Base-by-base conservation (phyloP, 495 filamentous ascomycete genomes). In the Penicillium turbatum region DNA sequence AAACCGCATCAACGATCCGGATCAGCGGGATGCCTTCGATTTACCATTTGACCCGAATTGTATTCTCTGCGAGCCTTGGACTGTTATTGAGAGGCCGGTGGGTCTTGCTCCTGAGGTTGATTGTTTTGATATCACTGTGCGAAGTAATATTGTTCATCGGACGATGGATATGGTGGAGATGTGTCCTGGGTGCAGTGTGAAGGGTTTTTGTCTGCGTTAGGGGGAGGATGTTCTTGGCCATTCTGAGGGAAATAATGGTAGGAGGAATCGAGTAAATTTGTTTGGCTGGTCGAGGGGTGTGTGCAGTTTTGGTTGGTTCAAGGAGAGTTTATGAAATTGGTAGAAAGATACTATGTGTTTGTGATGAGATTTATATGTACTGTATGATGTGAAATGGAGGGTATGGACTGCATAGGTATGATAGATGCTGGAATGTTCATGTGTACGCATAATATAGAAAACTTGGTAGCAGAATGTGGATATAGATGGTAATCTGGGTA, bases 111-210 rank as follows among this genome's bases (percentile, higher is more conserved):
- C 30, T 3, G 50, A 45, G 15, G n/a, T 3, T 19, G 10, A 27
- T 19, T 13, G 6, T 13, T 12, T 4, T 7, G 12, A 9, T 13
- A 17, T 2, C 0, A 84, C 31, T 27, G 15, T 26, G 65, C 80
- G 78, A 63, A 76, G 74, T 27, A 84, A 95, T 41, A 73, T 79
- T 19, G 75, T 92, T 2, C 71, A 66, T 2, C 52, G 53, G 44
- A 24, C 32, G 17, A 24, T 37, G 19, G 19, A 53, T 36, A 3
- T 55, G 11, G 34, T 38, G 12, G 52, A 50, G 30, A 7, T 3
- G 0, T 60, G 56, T 17, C 51, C 56, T 17, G 12, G 36, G 42
- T 64, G 44, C 31, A 15, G 2, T 24, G 34, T n/a, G 16, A 34
- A 47, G 47, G 38, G 11, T 6, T 2, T n/a, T 5, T 30, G 34